Evolutionary conservation across 176 grass and related monocot species (phyloP), one percentile per base, ranked within the genome.

Genomic region (Pontederia crassipes): DNA sequence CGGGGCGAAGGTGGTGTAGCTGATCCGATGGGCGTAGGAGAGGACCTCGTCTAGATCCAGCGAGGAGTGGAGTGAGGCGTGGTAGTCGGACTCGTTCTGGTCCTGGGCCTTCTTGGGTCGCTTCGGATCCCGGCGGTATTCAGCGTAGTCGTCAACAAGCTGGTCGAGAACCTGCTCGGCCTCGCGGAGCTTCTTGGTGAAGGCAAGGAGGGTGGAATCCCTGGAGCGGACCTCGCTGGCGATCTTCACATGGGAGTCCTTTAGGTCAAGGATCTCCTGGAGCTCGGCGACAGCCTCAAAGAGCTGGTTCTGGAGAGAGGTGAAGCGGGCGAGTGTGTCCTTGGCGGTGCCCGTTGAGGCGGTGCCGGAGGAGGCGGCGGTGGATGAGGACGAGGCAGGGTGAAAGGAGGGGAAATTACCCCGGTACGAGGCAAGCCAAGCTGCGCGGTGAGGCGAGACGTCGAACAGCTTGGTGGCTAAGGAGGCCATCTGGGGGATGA

Each of bases 131-230:
- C 76, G 72, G 48, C 82, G 83, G 64, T 90, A 98, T 70, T 84
- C 88, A 5, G 87, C 69, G 74, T 98, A 98, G 81, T 92, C 93
- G 65, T 98, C 93, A 57, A 78, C 77, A 14, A 98, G 78, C 59
- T 81, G 93, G 78, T 98, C 93, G 52, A 98, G 93, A 46, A 98
- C 81, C 10, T 98, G 81, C 79, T 98, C 87, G 4, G 93, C 84
- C 58, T 98, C 93, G 16, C 75, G 81, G 11, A 92, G 70, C 78
- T 98, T 92, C 74, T 98, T 88, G 14, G 93, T 74, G 68, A 98
- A 89, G 55, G 81, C 69, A 13, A 92, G 57, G 52, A 98, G 75
- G 49, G 81, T 72, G 9, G 84, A 45, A 51, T 98, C 93, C 75
- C 86, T 92, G 27, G 73, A 52, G 15, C 73, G 60, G 62, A 86